Percentiles rank a stretch among this genome's conserved stretches.
Conservation (phyloP, 192 early-diverging fungal species). For the Backusella luteola region DNA sequence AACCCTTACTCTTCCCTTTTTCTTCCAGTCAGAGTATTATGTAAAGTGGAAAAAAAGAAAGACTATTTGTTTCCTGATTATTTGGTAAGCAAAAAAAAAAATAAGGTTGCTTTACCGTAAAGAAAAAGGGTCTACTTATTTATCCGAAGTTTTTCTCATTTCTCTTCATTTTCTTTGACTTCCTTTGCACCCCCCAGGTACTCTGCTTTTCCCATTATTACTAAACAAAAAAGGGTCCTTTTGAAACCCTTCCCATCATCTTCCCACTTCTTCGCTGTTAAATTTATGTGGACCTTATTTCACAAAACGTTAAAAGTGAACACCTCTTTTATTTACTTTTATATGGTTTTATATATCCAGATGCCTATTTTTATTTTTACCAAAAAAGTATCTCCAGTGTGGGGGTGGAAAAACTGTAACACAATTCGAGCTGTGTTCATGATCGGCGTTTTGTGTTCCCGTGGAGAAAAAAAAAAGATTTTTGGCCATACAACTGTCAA, state of each 20-base stretch:
- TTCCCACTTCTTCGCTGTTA: neutral
- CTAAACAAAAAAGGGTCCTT: neutral
- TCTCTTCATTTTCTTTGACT: neutral
- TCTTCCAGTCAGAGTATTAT: neutral
- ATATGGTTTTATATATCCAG: neutral
- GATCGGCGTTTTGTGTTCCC: neutral
- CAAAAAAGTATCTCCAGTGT: neutral
- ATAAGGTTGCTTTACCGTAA: neutral
- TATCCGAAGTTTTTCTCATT: neutral
- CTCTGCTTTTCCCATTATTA: neutral
- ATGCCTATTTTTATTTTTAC: neutral
- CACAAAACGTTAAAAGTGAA: neutral
- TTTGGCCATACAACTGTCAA: slow-evolving; percentile 1
- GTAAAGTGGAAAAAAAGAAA: slow-evolving; percentile 4
- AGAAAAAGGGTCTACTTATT: neutral
- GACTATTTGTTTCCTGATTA: neutral
- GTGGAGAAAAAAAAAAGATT: neutral
- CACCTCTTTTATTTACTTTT: neutral
- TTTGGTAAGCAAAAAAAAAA: neutral
- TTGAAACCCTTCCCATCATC: neutral
- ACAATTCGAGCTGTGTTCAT: neutral
- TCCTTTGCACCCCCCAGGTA: neutral
- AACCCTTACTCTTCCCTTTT: slow-evolving; percentile 2
- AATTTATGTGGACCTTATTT: neutral
- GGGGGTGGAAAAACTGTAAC: neutral